phyloP scores from a whole-genome alignment of 148 eudicot species.

The Vaccinium darrowii region DNA sequence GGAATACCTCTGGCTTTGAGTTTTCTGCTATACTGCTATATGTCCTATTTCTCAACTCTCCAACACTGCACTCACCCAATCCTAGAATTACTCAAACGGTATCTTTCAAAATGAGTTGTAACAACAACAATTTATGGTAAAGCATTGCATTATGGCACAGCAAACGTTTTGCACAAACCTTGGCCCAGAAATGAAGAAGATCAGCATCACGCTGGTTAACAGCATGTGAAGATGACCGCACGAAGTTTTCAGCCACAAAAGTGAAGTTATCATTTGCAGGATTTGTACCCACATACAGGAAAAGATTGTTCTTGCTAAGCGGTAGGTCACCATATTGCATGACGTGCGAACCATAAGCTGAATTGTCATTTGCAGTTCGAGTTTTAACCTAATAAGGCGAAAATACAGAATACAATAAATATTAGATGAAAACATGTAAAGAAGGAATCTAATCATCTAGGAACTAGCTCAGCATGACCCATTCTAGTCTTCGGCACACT shows the following conservation, averaged over 20 bases:
- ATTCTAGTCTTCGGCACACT: neutral
- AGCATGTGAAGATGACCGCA: slow-evolving; percentile 51
- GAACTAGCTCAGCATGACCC: neutral
- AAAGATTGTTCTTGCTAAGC: slow-evolving; percentile 55
- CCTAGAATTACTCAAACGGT: neutral
- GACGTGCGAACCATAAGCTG: slow-evolving; percentile 84
- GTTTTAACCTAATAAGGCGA: slow-evolving; percentile 60
- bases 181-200: slow-evolving; percentile 93
- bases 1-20: neutral
- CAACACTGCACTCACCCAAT: slow-evolving; percentile 5
- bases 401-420: neutral
- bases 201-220: slow-evolving; percentile 99
- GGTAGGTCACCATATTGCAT: slow-evolving; percentile 84
- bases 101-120: neutral
- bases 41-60: neutral
- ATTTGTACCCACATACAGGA: slow-evolving; percentile 78
- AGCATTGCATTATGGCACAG: neutral
- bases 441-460: neutral
- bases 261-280: slow-evolving; percentile 91
- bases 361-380: slow-evolving; percentile 64
- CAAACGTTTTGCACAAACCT: slow-evolving; percentile 46
- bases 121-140: neutral
- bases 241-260: slow-evolving; percentile 50
- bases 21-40: neutral
- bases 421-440: neutral